Base-by-base conservation (phyloP, 805 yeast genomes). In the Lipomyces sp. region DNA sequence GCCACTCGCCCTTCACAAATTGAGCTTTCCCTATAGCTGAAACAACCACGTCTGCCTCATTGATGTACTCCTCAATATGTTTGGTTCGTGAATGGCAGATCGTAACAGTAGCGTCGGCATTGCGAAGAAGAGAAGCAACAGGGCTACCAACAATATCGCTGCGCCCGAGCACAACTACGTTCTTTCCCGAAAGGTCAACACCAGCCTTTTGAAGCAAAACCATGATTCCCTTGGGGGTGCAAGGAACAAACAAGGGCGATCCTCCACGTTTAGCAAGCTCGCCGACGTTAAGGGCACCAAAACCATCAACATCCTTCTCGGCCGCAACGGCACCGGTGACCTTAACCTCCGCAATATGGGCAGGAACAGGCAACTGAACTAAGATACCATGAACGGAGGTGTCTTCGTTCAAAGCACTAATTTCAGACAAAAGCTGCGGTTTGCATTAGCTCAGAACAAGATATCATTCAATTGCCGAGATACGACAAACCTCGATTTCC, bases 141-240 rank as follows among this genome's bases (percentile, higher is more conserved):
- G 98, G 98, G 43, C 85, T 81, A 50, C 98, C 98, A 34, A 91
- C 98, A 61, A 91, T 91, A 66, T 93, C 97, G 19, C 95, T 86
- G 66, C 98, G 80, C 47, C 98, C 98, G 53, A 93, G 74, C 21
- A 91, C 98, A 51, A 90, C 95, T 18, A 95, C 95, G 55, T 77
- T 77, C 61, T 86, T 80, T 49, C 97, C 97, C n/a, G 78, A 67
- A 51, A 89, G 71, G 29, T 73, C 70, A 23, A 87, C 79, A 7
- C 83, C 81, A 43, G 86, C 78, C 58, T 82, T 76, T 61, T 84
- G 79, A 63, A 91, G 75, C 63, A 91, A 73, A 63, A 82, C 84
- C 74, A 91, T 83, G 62, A 89, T 80, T 51, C 98, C 98, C 70
- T 83, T 82, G 48, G 98, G 98, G 26, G 98, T 91, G 72, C 98